Evolutionary conservation across 306 rosid species (phyloP), one percentile per base, ranked within the genome.

Genomic region (Alnus rubra): DNA sequence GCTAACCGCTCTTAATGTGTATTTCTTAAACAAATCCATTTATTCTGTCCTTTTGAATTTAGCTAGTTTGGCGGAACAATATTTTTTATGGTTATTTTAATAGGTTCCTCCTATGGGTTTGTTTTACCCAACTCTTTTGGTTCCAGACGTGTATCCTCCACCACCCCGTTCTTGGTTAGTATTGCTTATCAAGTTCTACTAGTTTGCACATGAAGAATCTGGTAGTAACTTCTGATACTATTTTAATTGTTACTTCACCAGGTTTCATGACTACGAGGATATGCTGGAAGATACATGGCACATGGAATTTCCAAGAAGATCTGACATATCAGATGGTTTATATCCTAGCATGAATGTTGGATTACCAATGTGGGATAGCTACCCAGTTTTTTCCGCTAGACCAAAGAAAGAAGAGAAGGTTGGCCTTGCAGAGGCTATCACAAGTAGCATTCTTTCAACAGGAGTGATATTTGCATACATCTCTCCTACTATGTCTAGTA

Each of bases 21-120:
- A 90, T 77, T 65, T 74, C 78, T 44, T 72, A 53, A 67, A 70
- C 74, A 81, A 65, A 64, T 81, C 59, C 62, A 19, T 78, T 55
- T 73, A 7, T 37, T 62, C 76, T 79, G 13, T 69, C 51, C 51
- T 77, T 62, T 63, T 76, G 52, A 30, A 63, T n/a, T 55, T 79
- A 44, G 9, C 50, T 50, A 16, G 39, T 31, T 76, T 18, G 45
- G 63, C 45, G n/a, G 78, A 79, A 76, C 71, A 59, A 33, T 83
- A 31, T 58, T 39, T 68, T 53, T 68, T 56, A 74, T 45, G 19
- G 52, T 67, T 80, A 12, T 52, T 71, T 74, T 42, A 44, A 47
- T 55, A 92, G 98, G 98, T 95, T 79, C 98, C 98, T 75, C 97
- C 98, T 5, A 91, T 95, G 98, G 98, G 98, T 77, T 82, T 95